phyloP scores from a whole-genome alignment of 108 stramenopile species.

The Schizochytrium sp. region DNA sequence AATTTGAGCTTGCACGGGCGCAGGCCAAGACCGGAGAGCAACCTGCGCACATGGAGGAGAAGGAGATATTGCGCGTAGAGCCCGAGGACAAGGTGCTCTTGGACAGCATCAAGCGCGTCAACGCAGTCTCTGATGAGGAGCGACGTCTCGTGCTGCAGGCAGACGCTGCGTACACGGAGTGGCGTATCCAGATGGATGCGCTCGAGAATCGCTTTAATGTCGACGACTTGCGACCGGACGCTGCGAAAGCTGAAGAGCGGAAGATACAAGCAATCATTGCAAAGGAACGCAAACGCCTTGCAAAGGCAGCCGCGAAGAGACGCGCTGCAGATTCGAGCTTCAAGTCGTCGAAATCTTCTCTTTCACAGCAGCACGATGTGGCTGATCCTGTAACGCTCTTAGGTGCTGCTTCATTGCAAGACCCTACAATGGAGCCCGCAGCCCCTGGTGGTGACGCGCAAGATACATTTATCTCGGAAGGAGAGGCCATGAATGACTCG shows the following conservation, averaged over 20 bases:
- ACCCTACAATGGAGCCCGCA: too few relatives aligned
- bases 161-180: not conserved
- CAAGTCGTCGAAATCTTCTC: too few relatives aligned
- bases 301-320: not conserved
- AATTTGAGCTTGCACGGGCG: not conserved
- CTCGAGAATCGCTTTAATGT: constrained; percentile 1
- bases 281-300: not conserved
- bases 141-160: not conserved
- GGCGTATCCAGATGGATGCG: not conserved
- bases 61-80: too few relatives aligned
- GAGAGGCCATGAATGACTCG: too few relatives aligned
- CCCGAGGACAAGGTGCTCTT: not conserved
- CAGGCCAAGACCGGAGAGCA: not conserved
- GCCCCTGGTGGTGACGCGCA: too few relatives aligned
- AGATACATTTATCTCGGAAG: too few relatives aligned
- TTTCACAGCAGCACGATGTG: too few relatives aligned
- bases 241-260: not conserved
- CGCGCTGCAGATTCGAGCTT: too few relatives aligned
- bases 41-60: too few relatives aligned
- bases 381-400: too few relatives aligned
- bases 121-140: not conserved
- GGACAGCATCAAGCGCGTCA: not conserved
- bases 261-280: not conserved
- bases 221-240: not conserved
- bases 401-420: too few relatives aligned